Base-by-base conservation (phyloP, 768 basidiomycete species). In the Naganishia antarctica region DNA sequence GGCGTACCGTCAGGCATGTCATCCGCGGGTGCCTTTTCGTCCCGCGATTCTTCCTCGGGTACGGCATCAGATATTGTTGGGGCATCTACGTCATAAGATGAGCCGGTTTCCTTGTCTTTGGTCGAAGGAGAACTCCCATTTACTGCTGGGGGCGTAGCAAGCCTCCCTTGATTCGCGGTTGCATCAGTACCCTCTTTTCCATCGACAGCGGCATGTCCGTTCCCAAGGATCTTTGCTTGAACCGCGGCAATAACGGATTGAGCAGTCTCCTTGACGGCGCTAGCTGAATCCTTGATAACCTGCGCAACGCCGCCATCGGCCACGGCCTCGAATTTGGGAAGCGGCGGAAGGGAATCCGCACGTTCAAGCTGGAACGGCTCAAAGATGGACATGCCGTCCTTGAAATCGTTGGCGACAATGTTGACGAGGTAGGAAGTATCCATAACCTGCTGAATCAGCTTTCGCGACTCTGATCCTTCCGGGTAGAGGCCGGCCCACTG, bases 381-480 rank as follows among this genome's bases (percentile, higher is more conserved):
- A 76, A 93, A 97, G 78, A 97, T 93, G 23, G 87, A 87, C 50
- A 87, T 81, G 1, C 85, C 77, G 72, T 88, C 83, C 78, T 89
- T 88, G 84, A 90, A 97, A 76, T 94, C 87, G 79, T 96, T 96
- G 78, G 96, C 91, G 28, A 97, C 93, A 69, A 97, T 87, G 77
- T 96, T 96, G 70, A 96, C 91, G 68, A 97, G 86, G 80, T 85
- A 86, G 66, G 81, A 88, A 0, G 83, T 83, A 64, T 91, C 85
- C 87, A 96, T 89, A 73, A 91, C 77, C 37, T 85, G 83, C 66
- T 81, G 78, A 74, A 96, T 87, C 66, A 93, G 80, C 71, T 86
- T 84, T 61, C 86, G 84, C 16, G 90, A 85, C 2, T 83, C 81
- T 0, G 90, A 88, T 34, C 83, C 85, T 31, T 85, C 79, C 53